Base-by-base conservation (phyloP, 208 protist species). In the Leishmania turanica region DNA sequence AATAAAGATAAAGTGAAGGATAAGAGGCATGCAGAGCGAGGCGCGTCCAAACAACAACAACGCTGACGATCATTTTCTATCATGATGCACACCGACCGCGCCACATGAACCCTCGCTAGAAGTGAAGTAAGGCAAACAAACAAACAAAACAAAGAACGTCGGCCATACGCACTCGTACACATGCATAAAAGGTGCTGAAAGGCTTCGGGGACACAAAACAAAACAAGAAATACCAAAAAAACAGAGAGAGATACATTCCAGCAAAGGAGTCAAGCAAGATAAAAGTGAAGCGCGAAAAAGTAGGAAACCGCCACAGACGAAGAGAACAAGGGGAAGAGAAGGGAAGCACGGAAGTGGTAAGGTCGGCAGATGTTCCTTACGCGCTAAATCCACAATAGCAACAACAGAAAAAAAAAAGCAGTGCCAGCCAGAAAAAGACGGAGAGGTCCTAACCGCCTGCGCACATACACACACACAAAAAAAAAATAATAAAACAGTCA, bases 261-360 rank as follows among this genome's bases (percentile, higher is more conserved):
- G 31, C 66, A n/a, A 6, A 24, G 40, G 37, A 71, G 66, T 21
- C 5, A 7, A 13, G 24, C 13, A 42, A 2, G 19, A 6, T 21
- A 21, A 40, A n/a, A 49, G 13, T 9, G 11, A 54, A 54, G 51
- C 51, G 60, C 53, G 51, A 31, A 81, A 31, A 74, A 19, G 31
- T 6, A 8, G 64, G 34, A 37, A 27, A 54, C 27, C 4, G 69
- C 27, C 21, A 40, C 19, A 49, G 11, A 74, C 7, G 7, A 17
- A 27, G 58, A 58, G n/a, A 64, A 45, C 42, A 54, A 19, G 47
- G 54, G 5, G 56, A 49, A 74, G 66, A 74, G 37, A 54, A 62
- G 72, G 34, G 62, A 78, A 74, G 58, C 1, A 53, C 42, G 40
- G 49, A 21, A 80, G 66, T 66, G n/a, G n/a, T 62, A 45, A 64